A percentile compares a stretch with the other conserved stretches of the same genome.
Evolutionary conservation across 768 basidiomycete species (phyloP).

Genomic region (Rickenella mellea): DNA sequence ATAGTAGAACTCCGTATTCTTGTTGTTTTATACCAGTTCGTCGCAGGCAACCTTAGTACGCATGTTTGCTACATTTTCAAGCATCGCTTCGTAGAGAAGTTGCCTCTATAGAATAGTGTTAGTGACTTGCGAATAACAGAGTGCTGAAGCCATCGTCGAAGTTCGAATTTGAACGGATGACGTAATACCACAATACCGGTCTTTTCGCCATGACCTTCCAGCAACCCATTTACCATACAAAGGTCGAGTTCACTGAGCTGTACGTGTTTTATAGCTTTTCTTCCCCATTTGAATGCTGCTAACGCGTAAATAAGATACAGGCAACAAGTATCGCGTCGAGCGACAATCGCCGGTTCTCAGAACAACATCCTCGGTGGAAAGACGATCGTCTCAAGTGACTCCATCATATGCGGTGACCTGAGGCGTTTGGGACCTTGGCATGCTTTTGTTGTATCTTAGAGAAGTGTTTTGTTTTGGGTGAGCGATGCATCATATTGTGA

Average conservation of each 20-base stretch:
- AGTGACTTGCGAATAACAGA: no score
- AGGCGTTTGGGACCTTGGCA: constrained; percentile 83
- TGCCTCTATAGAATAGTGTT: no score
- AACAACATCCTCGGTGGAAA: constrained; percentile 97
- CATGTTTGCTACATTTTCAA: no score
- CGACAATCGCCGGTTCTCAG: constrained; percentile 85
- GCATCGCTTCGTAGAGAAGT: no score
- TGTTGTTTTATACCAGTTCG: no score
- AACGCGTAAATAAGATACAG: constrained; percentile 58
- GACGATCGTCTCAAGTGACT: constrained; percentile 84
- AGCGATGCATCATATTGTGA: constrained; percentile 82
- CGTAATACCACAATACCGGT: no score
- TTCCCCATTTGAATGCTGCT: neutral
- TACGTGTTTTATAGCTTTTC: constrained; percentile 20
- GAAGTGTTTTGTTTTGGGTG: constrained; percentile 84
- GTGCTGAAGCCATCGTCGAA: no score
- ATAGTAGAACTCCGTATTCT: no score
- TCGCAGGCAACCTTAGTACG: no score
- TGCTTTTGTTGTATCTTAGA: constrained; percentile 92
- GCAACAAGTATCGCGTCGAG: constrained; percentile 89
- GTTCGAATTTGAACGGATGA: no score
- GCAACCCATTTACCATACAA: constrained; percentile 66
- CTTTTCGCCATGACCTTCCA: constrained; percentile 36
- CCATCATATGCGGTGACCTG: constrained; percentile 90
- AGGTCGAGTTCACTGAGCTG: constrained; percentile 86